Base-by-base conservation (phyloP, 768 basidiomycete genomes). In the Boletellus ananas region DNA sequence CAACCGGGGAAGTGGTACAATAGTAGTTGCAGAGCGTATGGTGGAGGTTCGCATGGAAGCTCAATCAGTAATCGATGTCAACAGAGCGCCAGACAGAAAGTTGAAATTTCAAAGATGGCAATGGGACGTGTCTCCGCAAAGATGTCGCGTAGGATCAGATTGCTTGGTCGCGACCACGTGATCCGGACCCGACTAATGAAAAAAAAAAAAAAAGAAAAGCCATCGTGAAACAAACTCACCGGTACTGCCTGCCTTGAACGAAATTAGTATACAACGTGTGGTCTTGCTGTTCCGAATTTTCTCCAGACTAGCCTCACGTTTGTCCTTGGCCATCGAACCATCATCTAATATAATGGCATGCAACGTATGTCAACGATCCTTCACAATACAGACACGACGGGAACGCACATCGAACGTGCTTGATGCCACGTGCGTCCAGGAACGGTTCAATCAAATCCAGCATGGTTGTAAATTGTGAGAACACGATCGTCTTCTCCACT, bases 231-330 rank as follows among this genome's bases (percentile, higher is more conserved):
- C 34, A 8, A 31, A 68, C 74, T 46, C 59, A 89, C 91, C 91
- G n/a, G 88, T 92, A 61, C 89, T 89, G 4, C 94, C 94, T 25
- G 94, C 93, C 67, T 94, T 96, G 80, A 97, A 94, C 0, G 93
- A 96, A 55, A 98, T 94, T 55, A 99, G 71, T 53, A 98, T 96
- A 37, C 95, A 84, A 29, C 78, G 79, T 11, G 77, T 81, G 14
- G 59, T 72, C 23, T 68, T 66, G 63, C 78, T 80, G 16, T 56
- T 80, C 61, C 78, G 81, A 68, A 99, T 93, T 57, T 78, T 80
- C 33, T 83, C 73, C 37, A 98, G 68, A 4, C 90, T 79, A 14
- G 74, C 79, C 58, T 93, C 88, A 11, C 94, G 84, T 58, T 91
- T 77, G 29, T 79, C 79, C 51, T 85, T 78, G 13, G 72, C 70